These are phyloP conservation scores for Suillus brevipes DNA, from an alignment of 768 basidiomycete species.

Conservation along the genomic window DNA sequence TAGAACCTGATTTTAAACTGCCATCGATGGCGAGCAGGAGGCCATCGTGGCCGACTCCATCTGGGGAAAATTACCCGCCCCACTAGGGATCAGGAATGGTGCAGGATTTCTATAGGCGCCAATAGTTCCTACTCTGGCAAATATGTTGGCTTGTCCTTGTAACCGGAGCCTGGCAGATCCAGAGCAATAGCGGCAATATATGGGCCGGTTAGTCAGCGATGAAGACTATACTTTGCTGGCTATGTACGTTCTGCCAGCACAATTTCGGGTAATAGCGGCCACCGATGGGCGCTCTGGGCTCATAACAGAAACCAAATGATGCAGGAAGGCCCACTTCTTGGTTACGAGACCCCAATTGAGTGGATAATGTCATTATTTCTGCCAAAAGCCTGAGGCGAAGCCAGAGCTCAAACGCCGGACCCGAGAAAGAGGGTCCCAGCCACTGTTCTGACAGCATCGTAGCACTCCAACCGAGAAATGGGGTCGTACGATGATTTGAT, in stretches of 20 bases:
- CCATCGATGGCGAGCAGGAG: neutral
- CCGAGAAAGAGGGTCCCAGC: neutral
- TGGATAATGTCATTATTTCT: neutral
- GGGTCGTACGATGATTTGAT: neutral
- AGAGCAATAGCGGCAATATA: neutral
- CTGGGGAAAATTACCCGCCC: neutral
- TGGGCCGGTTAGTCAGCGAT: neutral
- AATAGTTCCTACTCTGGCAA: neutral
- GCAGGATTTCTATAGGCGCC: neutral
- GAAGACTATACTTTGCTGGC: neutral
- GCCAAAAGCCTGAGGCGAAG: neutral
- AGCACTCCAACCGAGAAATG: neutral
- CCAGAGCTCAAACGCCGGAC: neutral
- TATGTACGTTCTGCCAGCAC: neutral
- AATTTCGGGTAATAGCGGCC: neutral
- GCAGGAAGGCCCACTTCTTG: neutral
- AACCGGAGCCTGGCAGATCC: neutral
- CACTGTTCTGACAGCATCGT: neutral
- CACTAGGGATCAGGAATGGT: neutral
- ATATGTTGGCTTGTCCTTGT: neutral
- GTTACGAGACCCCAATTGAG: neutral
- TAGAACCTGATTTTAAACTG: too few species aligned
- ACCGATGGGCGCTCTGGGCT: neutral
- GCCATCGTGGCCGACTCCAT: neutral
- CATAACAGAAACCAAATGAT: neutral